Evolutionary conservation across 2,329 filamentous ascomycete species (phyloP), one percentile per base, ranked within the genome.

Genomic region (Drechslera avenae): DNA sequence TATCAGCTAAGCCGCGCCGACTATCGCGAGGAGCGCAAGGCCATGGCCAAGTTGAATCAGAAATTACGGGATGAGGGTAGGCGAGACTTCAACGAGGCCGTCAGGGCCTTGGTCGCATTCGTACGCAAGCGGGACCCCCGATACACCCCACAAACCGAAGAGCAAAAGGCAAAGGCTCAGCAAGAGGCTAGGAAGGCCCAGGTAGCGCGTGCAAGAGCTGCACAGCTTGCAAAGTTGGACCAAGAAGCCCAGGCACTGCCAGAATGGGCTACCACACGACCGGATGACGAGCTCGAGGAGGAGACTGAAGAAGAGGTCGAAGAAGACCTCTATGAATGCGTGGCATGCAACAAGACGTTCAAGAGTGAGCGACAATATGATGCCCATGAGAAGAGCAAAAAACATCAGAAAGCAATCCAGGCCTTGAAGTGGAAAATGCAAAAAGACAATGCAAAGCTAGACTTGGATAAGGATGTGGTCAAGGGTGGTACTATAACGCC

Each of bases 1-100:
- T 94, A 95, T 74, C 83, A 88, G 41, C 81, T 91, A 16, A 87
- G 88, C 0, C 91, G 97, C 63, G 93, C 91, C 1, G 91, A 91
- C 1, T 93, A 99, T 74, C 86, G 94, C 42, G 84, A 88, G 31
- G 81, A 90, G 13, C 86, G 93, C 43, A 84, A 94, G 26, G 67
- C 90, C 32, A 96, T 97, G 86, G 94, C 97, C 69, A 97, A 96
- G 73, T 93, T 97, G 71, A 99, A 99, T 73, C 89, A 86, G 62
- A 89, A 88, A 57, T 75, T 88, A 18, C 84, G 94, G 44, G 92
- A 97, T 16, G 89, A 93, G 45, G 91, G 86, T 2, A 84, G 89
- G 9, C 84, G 88, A 48, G 90, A 96, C 59, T 97, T 96, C 77
- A 97, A 97, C 73, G 91, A 96, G 54, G 89, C 91, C 3, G 91